Percentiles rank a stretch among this genome's conserved stretches.
Evolutionary conservation across 2,329 filamentous ascomycete genomes (phyloP).

Genomic region (Phialophora macrospora): DNA sequence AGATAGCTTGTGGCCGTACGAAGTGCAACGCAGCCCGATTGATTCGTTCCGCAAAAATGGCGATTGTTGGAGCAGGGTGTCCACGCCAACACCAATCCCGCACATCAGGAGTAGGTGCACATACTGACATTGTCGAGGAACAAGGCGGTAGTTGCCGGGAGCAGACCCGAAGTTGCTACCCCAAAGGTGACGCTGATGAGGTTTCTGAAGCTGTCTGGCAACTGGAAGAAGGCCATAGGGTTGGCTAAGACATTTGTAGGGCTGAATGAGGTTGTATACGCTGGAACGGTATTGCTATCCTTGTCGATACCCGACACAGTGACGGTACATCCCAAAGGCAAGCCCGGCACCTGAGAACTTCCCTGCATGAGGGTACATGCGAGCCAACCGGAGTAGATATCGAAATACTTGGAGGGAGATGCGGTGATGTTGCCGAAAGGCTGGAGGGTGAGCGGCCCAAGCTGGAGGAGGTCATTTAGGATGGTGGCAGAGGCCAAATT

Average conservation of each 20-base stretch:
- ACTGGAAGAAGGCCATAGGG: background rate
- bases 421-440: conserved; percentile 15
- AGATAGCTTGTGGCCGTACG: background rate
- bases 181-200: conserved; percentile 14
- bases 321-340: conserved; percentile 3
- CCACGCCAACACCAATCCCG: too few species aligned
- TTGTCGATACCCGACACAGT: conserved; percentile 4
- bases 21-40: background rate
- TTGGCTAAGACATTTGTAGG: background rate
- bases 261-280: background rate
- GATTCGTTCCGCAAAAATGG: background rate
- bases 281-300: background rate
- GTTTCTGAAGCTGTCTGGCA: conserved; percentile 13
- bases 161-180: conserved; percentile 1
- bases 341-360: background rate
- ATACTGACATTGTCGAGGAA: conserved; percentile 7
- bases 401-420: conserved; percentile 8
- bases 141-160: background rate
- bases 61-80: background rate
- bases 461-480: background rate
- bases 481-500: conserved; percentile 9
- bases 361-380: conserved; percentile 2
- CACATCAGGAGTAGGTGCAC: conserved; percentile 7
- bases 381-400: conserved; percentile 4
- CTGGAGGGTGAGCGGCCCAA: conserved; percentile 4